A percentile compares a stretch with the other conserved stretches of the same genome.
phyloP scores from a whole-genome alignment of 305 asterid species.

The Rubia balearica region DNA sequence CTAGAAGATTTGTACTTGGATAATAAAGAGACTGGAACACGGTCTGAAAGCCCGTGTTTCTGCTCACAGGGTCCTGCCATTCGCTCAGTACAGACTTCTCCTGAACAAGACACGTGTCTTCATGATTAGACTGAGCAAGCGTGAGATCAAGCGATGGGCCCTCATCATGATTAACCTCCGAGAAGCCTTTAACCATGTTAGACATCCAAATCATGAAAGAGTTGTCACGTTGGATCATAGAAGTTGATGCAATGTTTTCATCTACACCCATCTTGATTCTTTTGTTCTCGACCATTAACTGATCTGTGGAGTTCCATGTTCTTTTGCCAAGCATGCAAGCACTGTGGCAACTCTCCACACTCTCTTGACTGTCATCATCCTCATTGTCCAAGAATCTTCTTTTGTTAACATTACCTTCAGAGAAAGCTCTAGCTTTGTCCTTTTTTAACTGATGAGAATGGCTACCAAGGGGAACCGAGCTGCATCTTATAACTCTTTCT shows the following conservation, averaged over 20 bases:
- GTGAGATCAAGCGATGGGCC: constrained; percentile 31
- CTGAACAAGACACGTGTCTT: constrained; percentile 17
- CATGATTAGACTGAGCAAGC: constrained; percentile 27
- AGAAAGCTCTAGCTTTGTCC: constrained; percentile 47
- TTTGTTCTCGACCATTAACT: constrained; percentile 34
- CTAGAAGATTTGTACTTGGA: constrained; percentile 22
- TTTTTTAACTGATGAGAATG: constrained; percentile 27
- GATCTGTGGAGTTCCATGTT: constrained; percentile 26
- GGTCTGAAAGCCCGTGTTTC: constrained; percentile 39
- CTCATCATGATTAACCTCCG: constrained; percentile 32
- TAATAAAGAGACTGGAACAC: constrained; percentile 54
- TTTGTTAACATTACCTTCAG: constrained; percentile 25
- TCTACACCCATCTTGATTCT: constrained; percentile 33
- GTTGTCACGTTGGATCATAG: constrained; percentile 30
- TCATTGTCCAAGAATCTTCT: constrained; percentile 29
- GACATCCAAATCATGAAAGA: constrained; percentile 80
- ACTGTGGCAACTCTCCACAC: constrained; percentile 68
- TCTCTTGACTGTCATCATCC: constrained; percentile 42
- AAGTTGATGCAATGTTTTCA: constrained; percentile 27
- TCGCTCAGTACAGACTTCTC: constrained; percentile 20
- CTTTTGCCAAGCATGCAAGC: constrained; percentile 34
- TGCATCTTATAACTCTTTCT: constrained; percentile 16
- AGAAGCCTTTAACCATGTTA: constrained; percentile 61
- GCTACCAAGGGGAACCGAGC: constrained; percentile 24
- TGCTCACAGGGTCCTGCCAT: constrained; percentile 23